Evolutionary conservation across 176 grass and related monocot species (phyloP).

Genomic region (Cocos nucifera): DNA sequence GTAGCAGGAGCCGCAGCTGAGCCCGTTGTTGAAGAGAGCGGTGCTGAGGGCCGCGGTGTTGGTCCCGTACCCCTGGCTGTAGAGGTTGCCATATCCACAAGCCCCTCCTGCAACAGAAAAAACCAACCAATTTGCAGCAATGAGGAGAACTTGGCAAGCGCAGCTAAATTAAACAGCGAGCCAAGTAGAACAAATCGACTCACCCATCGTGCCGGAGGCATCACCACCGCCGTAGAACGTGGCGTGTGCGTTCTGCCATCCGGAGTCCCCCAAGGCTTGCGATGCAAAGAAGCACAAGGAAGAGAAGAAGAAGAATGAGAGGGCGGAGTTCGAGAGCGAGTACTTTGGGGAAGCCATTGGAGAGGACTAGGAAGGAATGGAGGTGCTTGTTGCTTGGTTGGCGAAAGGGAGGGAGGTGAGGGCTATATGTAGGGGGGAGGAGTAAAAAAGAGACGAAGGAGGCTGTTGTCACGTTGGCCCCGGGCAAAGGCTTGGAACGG

Average conservation of each 20-base stretch:
- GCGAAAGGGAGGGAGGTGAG: too few species aligned
- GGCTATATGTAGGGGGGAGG: too few species aligned
- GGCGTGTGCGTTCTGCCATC: constrained; percentile 36
- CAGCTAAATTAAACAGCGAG: too few species aligned
- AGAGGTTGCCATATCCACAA: constrained; percentile 79
- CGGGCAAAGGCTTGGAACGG: too few species aligned
- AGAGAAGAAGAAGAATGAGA: constrained; percentile 5
- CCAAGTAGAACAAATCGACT: constrained; percentile 2
- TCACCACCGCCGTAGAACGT: constrained; percentile 75
- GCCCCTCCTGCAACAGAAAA: constrained; percentile 44
- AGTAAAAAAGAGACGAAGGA: too few species aligned
- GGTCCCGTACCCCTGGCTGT: constrained; percentile 54
- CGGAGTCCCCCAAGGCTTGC: not conserved
- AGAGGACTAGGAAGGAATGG: too few species aligned
- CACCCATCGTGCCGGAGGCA: constrained; percentile 80
- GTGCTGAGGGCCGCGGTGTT: constrained; percentile 46
- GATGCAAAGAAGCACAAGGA: constrained; percentile 1
- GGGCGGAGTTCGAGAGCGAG: not conserved
- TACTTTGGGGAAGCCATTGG: constrained; percentile 27
- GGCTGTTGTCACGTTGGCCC: too few species aligned
- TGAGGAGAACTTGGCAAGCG: too few species aligned
- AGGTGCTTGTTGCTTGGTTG: too few species aligned
- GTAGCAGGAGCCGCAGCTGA: constrained; percentile 74
- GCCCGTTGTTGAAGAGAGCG: constrained; percentile 31
- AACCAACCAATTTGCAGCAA: too few species aligned